Conservation (phyloP, 2,329 filamentous ascomycete species). For the Zymoseptoria tritici region DNA sequence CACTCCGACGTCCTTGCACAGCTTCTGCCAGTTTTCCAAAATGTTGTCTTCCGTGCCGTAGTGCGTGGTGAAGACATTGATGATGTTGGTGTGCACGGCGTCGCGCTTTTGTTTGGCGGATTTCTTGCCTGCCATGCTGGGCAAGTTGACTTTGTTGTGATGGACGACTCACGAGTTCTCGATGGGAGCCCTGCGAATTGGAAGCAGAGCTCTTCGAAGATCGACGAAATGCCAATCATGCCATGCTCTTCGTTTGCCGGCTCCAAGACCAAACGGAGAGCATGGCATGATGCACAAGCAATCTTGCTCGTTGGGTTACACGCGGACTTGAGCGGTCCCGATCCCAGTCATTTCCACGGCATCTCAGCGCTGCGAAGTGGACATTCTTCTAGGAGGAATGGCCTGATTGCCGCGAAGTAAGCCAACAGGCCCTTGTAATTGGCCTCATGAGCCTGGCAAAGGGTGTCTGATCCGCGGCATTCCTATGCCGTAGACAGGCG, state of each 20-base stretch:
- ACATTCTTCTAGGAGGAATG: too few species aligned
- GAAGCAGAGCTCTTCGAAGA: neutral
- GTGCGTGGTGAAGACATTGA: constrained; percentile 2
- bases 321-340: too few species aligned
- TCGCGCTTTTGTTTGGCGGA: neutral
- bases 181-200: too few species aligned
- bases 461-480: too few species aligned
- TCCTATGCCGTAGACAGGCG: too few species aligned
- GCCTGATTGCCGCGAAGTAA: too few species aligned
- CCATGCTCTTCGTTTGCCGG: neutral
- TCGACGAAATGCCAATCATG: neutral
- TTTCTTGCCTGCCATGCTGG: neutral
- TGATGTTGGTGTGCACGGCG: neutral
- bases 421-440: too few species aligned
- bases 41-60: constrained; percentile 3
- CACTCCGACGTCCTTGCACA: constrained; percentile 15
- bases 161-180: too few species aligned
- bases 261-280: neutral
- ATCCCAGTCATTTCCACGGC: too few species aligned
- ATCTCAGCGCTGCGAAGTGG: too few species aligned
- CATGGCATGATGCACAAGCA: neutral
- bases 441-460: too few species aligned
- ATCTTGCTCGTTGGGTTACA: too few species aligned
- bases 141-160: neutral
- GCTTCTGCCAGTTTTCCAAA: constrained; percentile 10